phyloP scores from a whole-genome alignment of 805 yeast genomes.

The Starmerella cellae region DNA sequence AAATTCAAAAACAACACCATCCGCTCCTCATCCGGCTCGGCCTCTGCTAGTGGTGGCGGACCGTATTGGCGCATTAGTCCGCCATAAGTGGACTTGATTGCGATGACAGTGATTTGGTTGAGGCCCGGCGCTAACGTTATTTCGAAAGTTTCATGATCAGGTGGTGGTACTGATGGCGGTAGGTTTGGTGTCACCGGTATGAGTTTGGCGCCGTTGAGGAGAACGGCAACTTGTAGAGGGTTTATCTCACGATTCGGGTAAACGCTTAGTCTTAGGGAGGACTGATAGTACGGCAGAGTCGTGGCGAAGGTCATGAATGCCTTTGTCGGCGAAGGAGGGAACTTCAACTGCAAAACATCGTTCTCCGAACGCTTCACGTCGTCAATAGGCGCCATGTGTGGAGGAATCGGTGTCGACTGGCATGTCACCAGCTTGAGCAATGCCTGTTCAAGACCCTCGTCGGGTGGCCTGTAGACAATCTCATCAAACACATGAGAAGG shows the following conservation, averaged over 20 bases:
- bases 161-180: too few relatives aligned
- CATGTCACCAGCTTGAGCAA: slow-evolving; percentile 21
- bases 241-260: slow-evolving; percentile 33
- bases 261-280: slow-evolving; percentile 35
- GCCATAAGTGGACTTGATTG: slow-evolving; percentile 19
- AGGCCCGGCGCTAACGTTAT: slow-evolving; percentile 27
- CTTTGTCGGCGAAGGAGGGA: slow-evolving; percentile 20
- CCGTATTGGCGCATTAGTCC: slow-evolving; percentile 22
- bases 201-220: slow-evolving; percentile 25
- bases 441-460: slow-evolving; percentile 17
- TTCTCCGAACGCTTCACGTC: slow-evolving; percentile 19
- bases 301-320: slow-evolving; percentile 20
- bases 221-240: slow-evolving; percentile 24
- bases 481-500: slow-evolving; percentile 21
- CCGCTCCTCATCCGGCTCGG: slow-evolving; percentile 23
- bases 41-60: slow-evolving; percentile 23
- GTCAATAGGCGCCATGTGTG: slow-evolving; percentile 17
- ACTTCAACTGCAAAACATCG: slow-evolving; percentile 20
- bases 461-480: slow-evolving; percentile 18
- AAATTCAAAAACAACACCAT: slow-evolving; percentile 21
- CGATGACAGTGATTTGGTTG: slow-evolving; percentile 26
- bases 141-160: slow-evolving; percentile 22
- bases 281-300: slow-evolving; percentile 37
- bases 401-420: slow-evolving; percentile 17
- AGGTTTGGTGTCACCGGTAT: slow-evolving; percentile 13